Percentiles rank a stretch among this genome's conserved stretches.
Conservation (phyloP, 208 protist genomes). For the Trichomonas gallinae region DNA sequence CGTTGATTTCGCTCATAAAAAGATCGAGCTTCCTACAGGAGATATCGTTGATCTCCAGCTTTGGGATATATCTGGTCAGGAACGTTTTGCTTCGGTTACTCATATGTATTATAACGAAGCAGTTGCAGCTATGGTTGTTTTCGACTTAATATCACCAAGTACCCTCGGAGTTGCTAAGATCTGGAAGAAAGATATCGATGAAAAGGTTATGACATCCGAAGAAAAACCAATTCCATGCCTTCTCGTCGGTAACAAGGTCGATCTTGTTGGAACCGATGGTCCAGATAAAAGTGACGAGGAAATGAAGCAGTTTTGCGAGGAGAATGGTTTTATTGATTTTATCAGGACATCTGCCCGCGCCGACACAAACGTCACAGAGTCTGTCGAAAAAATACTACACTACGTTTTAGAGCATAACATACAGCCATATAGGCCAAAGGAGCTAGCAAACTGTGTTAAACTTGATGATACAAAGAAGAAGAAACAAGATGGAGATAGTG, state of each 20-base stretch:
- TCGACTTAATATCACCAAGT: neutral
- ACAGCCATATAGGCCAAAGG: neutral
- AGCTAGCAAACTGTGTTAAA: neutral
- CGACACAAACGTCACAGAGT: neutral
- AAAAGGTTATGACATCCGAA: neutral
- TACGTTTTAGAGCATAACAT: neutral
- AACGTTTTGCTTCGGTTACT: neutral
- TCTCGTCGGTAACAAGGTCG: neutral
- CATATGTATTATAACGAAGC: neutral
- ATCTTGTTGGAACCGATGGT: neutral
- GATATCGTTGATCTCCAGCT: neutral
- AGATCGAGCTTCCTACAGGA: neutral
- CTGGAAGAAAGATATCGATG: slow-evolving; percentile 22
- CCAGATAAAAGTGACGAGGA: neutral
- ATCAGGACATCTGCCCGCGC: neutral
- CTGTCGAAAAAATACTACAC: neutral
- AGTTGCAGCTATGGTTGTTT: neutral
- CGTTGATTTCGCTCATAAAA: slow-evolving; percentile 13
- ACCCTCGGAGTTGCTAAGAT: neutral
- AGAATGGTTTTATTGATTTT: neutral
- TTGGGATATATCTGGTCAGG: slow-evolving; percentile 22
- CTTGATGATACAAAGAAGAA: neutral
- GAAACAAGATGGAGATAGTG: neutral
- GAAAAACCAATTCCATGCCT: neutral
- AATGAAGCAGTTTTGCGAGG: neutral